phyloP scores from a whole-genome alignment of 805 yeast genomes.

The Yamadazyma nakazawae region DNA sequence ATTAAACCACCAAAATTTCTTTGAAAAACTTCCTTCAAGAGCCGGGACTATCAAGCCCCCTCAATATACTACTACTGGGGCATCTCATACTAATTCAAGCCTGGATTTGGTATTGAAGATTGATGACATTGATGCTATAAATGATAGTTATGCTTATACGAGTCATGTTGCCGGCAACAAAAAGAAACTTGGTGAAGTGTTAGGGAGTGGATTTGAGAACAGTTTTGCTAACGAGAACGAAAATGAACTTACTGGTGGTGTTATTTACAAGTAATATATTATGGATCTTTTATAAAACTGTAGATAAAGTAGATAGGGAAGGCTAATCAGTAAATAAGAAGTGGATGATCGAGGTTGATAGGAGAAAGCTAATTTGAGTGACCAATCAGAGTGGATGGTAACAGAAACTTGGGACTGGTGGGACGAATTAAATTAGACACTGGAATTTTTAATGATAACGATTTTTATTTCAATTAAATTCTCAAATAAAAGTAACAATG shows the following conservation, averaged over 20 bases:
- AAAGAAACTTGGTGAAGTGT: constrained; percentile 9
- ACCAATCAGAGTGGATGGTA: no score
- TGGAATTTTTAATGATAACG: no score
- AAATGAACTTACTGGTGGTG: constrained; percentile 11
- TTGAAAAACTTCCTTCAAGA: constrained; percentile 38
- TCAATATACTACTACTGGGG: background rate
- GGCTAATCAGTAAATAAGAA: background rate
- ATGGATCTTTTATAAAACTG: background rate
- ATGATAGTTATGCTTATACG: constrained; percentile 26
- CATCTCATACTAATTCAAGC: constrained; percentile 20
- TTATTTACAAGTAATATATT: constrained; percentile 12
- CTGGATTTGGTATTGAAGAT: constrained; percentile 21
- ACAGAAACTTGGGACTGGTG: no score
- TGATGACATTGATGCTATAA: constrained; percentile 23
- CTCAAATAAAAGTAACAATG: background rate
- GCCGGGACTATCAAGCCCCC: constrained; percentile 21
- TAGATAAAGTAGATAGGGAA: background rate
- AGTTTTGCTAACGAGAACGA: constrained; percentile 16
- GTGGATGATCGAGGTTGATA: no score
- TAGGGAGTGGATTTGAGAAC: constrained; percentile 19
- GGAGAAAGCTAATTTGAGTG: no score
- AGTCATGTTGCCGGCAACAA: constrained; percentile 9
- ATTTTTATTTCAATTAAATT: no score
- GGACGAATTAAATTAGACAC: no score
- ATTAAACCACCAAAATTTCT: constrained; percentile 30